Conservation (phyloP, 2,329 filamentous ascomycete genomes). For the Cytospora piceae region DNA sequence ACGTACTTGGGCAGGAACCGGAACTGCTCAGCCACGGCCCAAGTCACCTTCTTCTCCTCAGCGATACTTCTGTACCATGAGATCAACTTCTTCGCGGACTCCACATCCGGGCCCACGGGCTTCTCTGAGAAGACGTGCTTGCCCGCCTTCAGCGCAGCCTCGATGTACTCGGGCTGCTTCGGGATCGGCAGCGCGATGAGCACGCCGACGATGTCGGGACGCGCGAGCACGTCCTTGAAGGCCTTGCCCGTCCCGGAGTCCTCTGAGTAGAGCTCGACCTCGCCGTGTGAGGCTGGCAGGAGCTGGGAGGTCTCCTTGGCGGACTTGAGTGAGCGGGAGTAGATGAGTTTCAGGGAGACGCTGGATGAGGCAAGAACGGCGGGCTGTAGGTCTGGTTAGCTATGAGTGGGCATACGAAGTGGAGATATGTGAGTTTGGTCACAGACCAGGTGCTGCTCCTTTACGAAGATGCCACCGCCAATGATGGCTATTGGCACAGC, state of each 20-base stretch:
- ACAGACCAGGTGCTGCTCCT: conserved; percentile 59
- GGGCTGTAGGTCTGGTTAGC: conserved; percentile 19
- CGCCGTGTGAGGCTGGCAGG: conserved; percentile 37
- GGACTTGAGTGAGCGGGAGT: conserved; percentile 61
- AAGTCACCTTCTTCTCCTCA: conserved; percentile 42
- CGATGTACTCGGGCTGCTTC: conserved; percentile 59
- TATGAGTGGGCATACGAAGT: background rate
- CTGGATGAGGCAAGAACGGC: conserved; percentile 31
- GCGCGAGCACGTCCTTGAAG: conserved; percentile 52
- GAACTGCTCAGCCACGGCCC: conserved; percentile 71
- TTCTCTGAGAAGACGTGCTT: conserved; percentile 50
- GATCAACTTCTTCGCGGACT: conserved; percentile 42
- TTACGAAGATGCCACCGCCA: conserved; percentile 66
- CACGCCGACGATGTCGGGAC: conserved; percentile 56
- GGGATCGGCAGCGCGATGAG: conserved; percentile 63
- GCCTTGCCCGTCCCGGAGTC: conserved; percentile 50
- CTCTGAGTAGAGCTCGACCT: conserved; percentile 57
- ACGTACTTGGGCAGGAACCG: conserved; percentile 61
- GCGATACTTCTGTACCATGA: conserved; percentile 43
- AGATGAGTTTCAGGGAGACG: conserved; percentile 63
- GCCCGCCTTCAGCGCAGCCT: conserved; percentile 59
- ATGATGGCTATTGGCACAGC: conserved; percentile 55
- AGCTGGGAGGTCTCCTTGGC: conserved; percentile 45
- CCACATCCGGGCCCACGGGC: conserved; percentile 45
- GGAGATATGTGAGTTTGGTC: background rate